Evolutionary conservation across 768 basidiomycete species (phyloP), one percentile per base, ranked within the genome.

Genomic region (Suillus paluster): DNA sequence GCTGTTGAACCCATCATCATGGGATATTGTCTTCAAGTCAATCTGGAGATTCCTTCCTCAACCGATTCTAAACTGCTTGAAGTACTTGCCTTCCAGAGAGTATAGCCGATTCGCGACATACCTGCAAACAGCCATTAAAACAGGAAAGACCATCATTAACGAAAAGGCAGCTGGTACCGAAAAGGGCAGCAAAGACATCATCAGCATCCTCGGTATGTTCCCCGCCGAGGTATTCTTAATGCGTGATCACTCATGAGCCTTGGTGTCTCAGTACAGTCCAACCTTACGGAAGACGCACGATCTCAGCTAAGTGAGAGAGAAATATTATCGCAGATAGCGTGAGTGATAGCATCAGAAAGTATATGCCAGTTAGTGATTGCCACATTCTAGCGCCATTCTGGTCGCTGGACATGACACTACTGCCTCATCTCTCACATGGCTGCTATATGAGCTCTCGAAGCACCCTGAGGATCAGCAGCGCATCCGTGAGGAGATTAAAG

Each of bases 301-400:
- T 67, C 65, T 36, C 68, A 64, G 15, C 57, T 78, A 38, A 72
- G 63, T 15, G 69, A 78, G n/a, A 62, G 57, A 23, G 77, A 78
- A 59, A 73, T 77, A 45, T 60, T 74, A 10, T 69, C 73, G 6
- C 74, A 78, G 64, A 71, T 76, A 52, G 69, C 68, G 71, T 74
- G 45, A 63, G 66, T 62, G 25, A 45, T 61, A 10, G 60, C 63
- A 61, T 58, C 67, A 58, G n/a, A 57, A 64, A 64, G 34, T 23
- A 59, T 60, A 11, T 21, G 9, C 44, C 12, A 21, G 11, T 42
- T 36, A 76, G 8, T 77, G 67, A 64, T 71, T 76, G 55, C 63
- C 70, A 73, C 23, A 58, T 57, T 64, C 19, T 30, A 68, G 67
- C 21, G 57, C 61, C 5, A n/a, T 68, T 3, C 59, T 67, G 41